Evolutionary conservation across 2,329 filamentous ascomycete genomes (phyloP).

Genomic region (Aspergillus sp.): DNA sequence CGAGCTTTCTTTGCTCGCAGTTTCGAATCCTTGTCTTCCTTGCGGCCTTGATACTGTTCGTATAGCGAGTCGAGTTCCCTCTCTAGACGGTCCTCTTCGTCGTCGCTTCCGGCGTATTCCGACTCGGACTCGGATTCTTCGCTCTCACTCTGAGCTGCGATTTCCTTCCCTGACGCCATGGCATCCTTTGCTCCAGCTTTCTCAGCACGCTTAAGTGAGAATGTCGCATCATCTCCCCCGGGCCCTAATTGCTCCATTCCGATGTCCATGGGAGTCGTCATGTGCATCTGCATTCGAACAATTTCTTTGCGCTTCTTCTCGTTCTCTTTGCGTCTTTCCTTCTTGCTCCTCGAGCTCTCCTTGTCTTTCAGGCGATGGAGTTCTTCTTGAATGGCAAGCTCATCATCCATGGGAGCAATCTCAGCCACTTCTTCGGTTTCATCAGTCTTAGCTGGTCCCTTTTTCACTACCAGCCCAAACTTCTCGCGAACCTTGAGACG

Average conservation of each 20-base stretch:
- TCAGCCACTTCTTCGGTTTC: conserved; percentile 73
- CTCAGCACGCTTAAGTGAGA: conserved; percentile 78
- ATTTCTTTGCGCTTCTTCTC: conserved; percentile 94
- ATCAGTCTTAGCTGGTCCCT: conserved; percentile 51
- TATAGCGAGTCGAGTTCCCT: conserved; percentile 85
- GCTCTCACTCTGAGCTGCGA: conserved; percentile 57
- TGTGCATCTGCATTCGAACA: conserved; percentile 94
- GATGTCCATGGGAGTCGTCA: conserved; percentile 94
- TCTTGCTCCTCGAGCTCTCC: conserved; percentile 73
- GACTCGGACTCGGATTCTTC: conserved; percentile 60
- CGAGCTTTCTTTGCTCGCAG: conserved; percentile 86
- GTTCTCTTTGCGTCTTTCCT: conserved; percentile 82
- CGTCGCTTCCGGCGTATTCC: conserved; percentile 65
- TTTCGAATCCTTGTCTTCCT: conserved; percentile 79
- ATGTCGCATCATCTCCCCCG: conserved; percentile 78
- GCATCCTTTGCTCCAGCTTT: conserved; percentile 68
- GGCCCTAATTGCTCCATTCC: conserved; percentile 84
- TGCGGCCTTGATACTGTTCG: conserved; percentile 76
- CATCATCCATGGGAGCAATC: conserved; percentile 90
- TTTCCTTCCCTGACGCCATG: conserved; percentile 77
- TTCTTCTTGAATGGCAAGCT: conserved; percentile 85
- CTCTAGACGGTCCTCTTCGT: conserved; percentile 80
- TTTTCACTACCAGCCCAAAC: conserved; percentile 82
- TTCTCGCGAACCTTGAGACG: conserved; percentile 83
- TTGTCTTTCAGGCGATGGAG: conserved; percentile 79